A percentile compares a stretch with the other conserved stretches of the same genome.
phyloP scores from a whole-genome alignment of 176 grass and related monocot genomes.

The Hsuehochloa calcarea region DNA sequence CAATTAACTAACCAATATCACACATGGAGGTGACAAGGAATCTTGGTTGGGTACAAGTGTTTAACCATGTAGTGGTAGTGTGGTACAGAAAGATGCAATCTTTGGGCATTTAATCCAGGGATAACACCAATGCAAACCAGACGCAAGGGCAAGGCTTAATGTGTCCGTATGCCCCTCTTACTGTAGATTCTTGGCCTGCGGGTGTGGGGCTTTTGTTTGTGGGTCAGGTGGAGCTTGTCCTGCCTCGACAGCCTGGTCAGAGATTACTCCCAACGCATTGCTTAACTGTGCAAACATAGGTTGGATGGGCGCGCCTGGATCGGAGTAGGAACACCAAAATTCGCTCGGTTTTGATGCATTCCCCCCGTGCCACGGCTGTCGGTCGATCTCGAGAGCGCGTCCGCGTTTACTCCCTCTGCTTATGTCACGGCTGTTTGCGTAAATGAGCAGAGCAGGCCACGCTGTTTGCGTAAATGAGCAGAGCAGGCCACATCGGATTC shows the following conservation, averaged over 20 bases:
- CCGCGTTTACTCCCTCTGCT: background rate
- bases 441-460: constrained; percentile 15
- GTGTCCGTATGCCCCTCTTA: background rate
- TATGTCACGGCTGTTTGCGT: background rate
- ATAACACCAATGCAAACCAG: background rate
- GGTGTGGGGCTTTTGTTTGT: background rate
- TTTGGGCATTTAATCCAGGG: constrained; percentile 30
- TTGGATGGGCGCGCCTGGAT: background rate
- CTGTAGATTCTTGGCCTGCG: constrained; percentile 36
- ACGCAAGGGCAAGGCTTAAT: background rate
- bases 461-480: background rate
- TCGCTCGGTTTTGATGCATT: background rate
- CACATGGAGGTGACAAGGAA: background rate
- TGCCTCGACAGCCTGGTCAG: constrained; percentile 26
- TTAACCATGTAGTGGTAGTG: background rate
- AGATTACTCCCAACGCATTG: background rate
- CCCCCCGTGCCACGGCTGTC: constrained; percentile 6
- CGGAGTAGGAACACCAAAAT: background rate
- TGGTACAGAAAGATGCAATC: constrained; percentile 24
- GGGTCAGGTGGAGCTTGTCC: background rate
- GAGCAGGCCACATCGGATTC: constrained; percentile 23
- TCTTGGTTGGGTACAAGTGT: constrained; percentile 24
- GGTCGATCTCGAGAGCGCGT: constrained; percentile 34
- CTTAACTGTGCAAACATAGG: background rate
- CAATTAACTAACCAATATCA: background rate